Evolutionary conservation across 2,329 filamentous ascomycete species (phyloP), one percentile per base, ranked within the genome.

Genomic region (Herpotrichia juniperi): DNA sequence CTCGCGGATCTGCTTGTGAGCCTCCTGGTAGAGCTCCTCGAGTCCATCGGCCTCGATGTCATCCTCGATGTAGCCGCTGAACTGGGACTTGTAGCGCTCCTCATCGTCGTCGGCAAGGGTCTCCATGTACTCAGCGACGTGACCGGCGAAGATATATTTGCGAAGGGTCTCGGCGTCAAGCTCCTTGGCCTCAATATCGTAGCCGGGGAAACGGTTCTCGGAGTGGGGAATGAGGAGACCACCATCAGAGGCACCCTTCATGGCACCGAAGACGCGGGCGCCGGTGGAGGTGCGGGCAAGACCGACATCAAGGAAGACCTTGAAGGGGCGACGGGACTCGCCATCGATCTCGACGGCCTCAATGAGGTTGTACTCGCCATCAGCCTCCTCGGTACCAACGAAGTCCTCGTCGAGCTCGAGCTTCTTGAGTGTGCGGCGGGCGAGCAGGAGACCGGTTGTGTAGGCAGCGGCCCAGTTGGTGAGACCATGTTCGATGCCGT

Each of bases 111-210:
- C 94, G 81, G 94, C 94, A 64, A 99, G 90, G 54, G 89, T 94
- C 89, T 99, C 94, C 94, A 99, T 99, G 88, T 99, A 99, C 87
- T 99, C 94, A 69, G 93, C 93, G 64, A 99, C 91, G 87, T 99
- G 94, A 59, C 94, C 93, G 76, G 86, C 94, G 80, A 91, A 93
- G 86, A 99, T 99, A 89, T 99, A 99, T 85, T 93, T 96, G 86
- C 93, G 92, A 77, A 99, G 91, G 67, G 87, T 89, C 80, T 99
- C 94, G 73, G 92, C 86, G 73, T 99, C 94, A 73, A 99, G 91
- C 87, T 97, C 93, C 89, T 99, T 93, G 79, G 83, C 81, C 85
- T 99, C 94, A 26, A 96, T 90, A 78, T 99, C 94, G 88, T 83
- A 99, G 74, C 94, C 94, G 73, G 94, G 94, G 91, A 99, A 99